Evolutionary conservation across 768 basidiomycete genomes (phyloP).

Genomic region (Gautieria morchelliformis): DNA sequence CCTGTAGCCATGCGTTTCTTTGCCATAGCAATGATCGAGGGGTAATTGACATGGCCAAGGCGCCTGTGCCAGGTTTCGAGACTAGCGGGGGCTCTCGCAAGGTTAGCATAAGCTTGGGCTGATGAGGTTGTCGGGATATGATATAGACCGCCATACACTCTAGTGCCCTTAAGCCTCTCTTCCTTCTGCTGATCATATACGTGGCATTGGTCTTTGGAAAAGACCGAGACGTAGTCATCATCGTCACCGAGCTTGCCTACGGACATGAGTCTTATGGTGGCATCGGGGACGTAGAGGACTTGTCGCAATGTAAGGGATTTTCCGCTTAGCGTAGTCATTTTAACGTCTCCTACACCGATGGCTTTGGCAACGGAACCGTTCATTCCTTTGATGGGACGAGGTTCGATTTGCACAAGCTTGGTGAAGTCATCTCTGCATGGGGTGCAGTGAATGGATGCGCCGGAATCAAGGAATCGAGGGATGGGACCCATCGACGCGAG

Average conservation of each 20-base stretch:
- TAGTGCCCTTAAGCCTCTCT: too few relatives aligned
- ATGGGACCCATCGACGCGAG: too few relatives aligned
- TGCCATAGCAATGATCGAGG: neutral
- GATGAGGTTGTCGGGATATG: neutral
- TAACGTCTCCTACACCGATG: too few relatives aligned
- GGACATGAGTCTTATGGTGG: constrained; percentile 12
- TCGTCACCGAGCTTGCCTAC: constrained; percentile 6
- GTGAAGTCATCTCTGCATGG: too few relatives aligned
- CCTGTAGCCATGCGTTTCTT: constrained; percentile 4
- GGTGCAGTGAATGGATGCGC: too few relatives aligned
- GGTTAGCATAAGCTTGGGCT: too few relatives aligned
- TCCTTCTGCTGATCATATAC: too few relatives aligned
- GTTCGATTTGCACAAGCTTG: too few relatives aligned
- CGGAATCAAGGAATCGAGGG: too few relatives aligned
- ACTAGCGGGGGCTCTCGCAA: neutral
- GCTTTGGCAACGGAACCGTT: constrained; percentile 8
- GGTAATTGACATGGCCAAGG: constrained; percentile 18
- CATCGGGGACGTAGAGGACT: constrained; percentile 14
- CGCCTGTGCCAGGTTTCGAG: constrained; percentile 18
- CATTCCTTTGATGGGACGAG: constrained; percentile 16
- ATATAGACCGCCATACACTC: too few relatives aligned
- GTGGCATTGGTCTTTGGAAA: too few relatives aligned
- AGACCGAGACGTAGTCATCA: too few relatives aligned
- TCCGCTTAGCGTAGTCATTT: neutral
- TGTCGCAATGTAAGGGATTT: constrained; percentile 1